phyloP scores from a whole-genome alignment of 2,329 filamentous ascomycete species.

The Fusarium napiforme region DNA sequence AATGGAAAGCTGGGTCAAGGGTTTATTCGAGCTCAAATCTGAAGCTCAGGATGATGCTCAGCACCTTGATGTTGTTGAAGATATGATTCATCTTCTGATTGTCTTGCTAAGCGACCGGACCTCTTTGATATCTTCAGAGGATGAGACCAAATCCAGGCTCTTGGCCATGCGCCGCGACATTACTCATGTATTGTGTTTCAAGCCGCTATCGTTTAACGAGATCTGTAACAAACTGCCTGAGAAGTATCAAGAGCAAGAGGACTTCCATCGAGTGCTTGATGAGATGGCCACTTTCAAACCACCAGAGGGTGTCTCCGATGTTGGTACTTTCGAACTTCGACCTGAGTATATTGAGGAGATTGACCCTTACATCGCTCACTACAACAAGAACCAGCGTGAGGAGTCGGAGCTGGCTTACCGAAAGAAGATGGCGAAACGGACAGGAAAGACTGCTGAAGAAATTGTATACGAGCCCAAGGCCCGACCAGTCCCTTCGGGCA shows the following conservation, averaged over 20 bases:
- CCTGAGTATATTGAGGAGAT: constrained; percentile 86
- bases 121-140: constrained; percentile 75
- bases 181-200: constrained; percentile 94
- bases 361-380: constrained; percentile 95
- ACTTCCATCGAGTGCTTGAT: constrained; percentile 85
- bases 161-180: constrained; percentile 87
- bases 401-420: constrained; percentile 93
- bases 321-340: constrained; percentile 93
- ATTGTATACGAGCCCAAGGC: constrained; percentile 93
- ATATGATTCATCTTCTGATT: constrained; percentile 93
- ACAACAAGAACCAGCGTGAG: constrained; percentile 95
- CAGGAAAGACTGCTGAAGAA: constrained; percentile 81
- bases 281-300: constrained; percentile 90
- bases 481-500: constrained; percentile 77
- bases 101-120: constrained; percentile 90
- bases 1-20: constrained; percentile 86
- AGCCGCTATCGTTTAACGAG: constrained; percentile 93
- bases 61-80: constrained; percentile 92
- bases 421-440: constrained; percentile 86
- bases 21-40: constrained; percentile 78
- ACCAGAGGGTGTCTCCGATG: constrained; percentile 90
- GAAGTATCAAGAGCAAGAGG: constrained; percentile 87
- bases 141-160: constrained; percentile 72
- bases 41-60: constrained; percentile 86
- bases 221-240: constrained; percentile 88